Evolutionary conservation across 345 rosid species (phyloP), one percentile per base, ranked within the genome.

Genomic region (Garcia nutans): DNA sequence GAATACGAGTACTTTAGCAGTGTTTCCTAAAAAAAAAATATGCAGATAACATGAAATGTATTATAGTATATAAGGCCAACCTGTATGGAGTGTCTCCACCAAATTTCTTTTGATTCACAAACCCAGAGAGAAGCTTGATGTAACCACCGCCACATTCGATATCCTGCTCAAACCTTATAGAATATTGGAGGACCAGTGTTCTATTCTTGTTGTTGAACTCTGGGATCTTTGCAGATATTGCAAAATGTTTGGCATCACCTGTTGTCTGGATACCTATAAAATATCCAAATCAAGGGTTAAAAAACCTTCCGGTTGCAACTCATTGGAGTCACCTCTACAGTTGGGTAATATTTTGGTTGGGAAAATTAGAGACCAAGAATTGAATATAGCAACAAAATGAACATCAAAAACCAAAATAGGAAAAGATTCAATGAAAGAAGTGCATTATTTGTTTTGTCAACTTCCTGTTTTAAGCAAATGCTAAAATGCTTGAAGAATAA

Each of bases 31-130:
- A 37, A 37, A 37, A 37, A 37, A 37, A 37, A 37, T 11, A 7
- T 26, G 12, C 12, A 63, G 22, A 63, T 8, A n/a, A 11, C 15
- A 16, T 6, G 67, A 41, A 19, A 65, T 22, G 15, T 1, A 42
- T 17, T 37, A 65, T 37, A 11, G n/a, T 33, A 65, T 20, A 65
- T 19, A 19, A 33, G 16, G 4, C 22, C 3, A 33, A 82, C 99
- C 96, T 91, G 83, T 93, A 95, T 68, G 99, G 99, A 67, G 99
- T 90, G 79, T 95, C 99, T 20, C 99, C 99, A 58, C 99, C 99
- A 84, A 89, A 95, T 81, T 93, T 94, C 86, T 95, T 95, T 80
- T 95, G 99, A 84, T 93, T 95, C 44, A 95, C 99, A 77, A 86
- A 93, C 31, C 94, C 94, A n/a, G 99, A 95, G 71, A 81, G 94